These are phyloP conservation scores for Suhomyces bribrorum DNA, from an alignment of 1,139 yeast species.

Conservation along the genomic window DNA sequence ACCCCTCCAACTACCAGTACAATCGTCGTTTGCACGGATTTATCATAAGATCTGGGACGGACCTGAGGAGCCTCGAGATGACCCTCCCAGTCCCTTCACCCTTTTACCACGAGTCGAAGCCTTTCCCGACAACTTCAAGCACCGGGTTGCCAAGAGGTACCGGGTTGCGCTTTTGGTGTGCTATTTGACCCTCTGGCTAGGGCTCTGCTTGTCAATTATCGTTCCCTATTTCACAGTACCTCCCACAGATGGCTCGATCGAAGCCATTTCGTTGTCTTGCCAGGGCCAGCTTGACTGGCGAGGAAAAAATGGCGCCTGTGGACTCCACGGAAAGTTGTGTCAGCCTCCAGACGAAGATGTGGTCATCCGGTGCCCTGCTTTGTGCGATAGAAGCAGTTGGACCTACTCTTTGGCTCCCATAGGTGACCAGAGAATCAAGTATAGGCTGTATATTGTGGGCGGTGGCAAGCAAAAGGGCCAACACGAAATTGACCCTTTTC, in stretches of 20 bases:
- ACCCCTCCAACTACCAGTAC: not conserved
- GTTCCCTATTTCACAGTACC: constrained; percentile 40
- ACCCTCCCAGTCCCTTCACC: constrained; percentile 41
- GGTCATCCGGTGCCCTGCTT: constrained; percentile 80
- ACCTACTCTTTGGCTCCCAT: constrained; percentile 77
- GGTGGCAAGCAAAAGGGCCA: constrained; percentile 36
- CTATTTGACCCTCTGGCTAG: constrained; percentile 42
- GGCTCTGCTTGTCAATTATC: constrained; percentile 29
- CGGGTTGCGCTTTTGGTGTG: constrained; percentile 32
- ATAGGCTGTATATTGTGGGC: constrained; percentile 75
- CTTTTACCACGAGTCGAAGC: constrained; percentile 37
- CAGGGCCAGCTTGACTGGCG: constrained; percentile 48
- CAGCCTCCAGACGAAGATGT: constrained; percentile 46
- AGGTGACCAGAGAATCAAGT: constrained; percentile 67
- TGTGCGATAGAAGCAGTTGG: constrained; percentile 79
- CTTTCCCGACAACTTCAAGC: constrained; percentile 43
- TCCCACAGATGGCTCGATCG: constrained; percentile 19
- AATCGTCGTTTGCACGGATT: not conserved
- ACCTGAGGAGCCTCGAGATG: constrained; percentile 50
- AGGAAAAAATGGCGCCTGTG: constrained; percentile 78
- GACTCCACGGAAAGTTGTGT: constrained; percentile 66
- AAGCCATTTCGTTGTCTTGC: constrained; percentile 20
- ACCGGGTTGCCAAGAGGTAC: constrained; percentile 26
- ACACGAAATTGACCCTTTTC: constrained; percentile 52
- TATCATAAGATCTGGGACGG: constrained; percentile 46